These are phyloP conservation scores for Pseudomonodictys pantanalensis DNA, from an alignment of 495 filamentous ascomycete genomes.

Conservation along the genomic window DNA sequence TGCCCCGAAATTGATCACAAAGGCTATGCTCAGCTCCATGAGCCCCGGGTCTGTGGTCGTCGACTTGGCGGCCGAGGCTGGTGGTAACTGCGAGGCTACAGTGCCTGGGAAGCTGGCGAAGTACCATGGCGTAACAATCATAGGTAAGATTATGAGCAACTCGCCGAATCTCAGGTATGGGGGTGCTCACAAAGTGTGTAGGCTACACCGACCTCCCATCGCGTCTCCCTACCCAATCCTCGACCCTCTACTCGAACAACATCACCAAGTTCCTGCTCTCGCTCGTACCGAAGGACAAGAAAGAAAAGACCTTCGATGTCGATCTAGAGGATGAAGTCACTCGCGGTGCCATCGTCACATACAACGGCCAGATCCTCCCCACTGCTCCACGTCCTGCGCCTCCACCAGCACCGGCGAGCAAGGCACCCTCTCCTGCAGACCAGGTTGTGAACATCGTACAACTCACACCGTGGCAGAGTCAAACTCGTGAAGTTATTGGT, in stretches of 20 bases:
- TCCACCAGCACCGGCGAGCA: conserved; percentile 56
- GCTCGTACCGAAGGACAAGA: conserved; percentile 66
- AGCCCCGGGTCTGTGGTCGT: conserved; percentile 78
- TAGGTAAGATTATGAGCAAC: conserved; percentile 49
- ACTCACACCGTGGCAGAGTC: conserved; percentile 74
- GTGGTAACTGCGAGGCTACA: conserved; percentile 77
- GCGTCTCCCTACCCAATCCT: conserved; percentile 74
- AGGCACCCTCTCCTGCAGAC: conserved; percentile 47
- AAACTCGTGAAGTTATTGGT: conserved; percentile 62
- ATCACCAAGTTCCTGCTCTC: conserved; percentile 79
- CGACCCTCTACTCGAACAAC: conserved; percentile 82
- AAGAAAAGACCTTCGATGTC: conserved; percentile 68
- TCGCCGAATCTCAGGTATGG: background rate
- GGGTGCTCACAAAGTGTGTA: conserved; percentile 22
- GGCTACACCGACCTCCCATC: conserved; percentile 82
- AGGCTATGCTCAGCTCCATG: conserved; percentile 69
- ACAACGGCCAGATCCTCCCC: conserved; percentile 68
- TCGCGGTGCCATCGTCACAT: conserved; percentile 72
- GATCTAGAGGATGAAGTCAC: conserved; percentile 77
- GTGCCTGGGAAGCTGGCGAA: conserved; percentile 62
- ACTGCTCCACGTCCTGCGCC: conserved; percentile 68
- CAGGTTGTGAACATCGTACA: conserved; percentile 54
- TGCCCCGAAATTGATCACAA: conserved; percentile 72
- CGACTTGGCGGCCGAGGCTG: conserved; percentile 76
- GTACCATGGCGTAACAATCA: conserved; percentile 73